phyloP scores from a whole-genome alignment of 1,139 yeast species.

The Candida buenavistaensis region DNA sequence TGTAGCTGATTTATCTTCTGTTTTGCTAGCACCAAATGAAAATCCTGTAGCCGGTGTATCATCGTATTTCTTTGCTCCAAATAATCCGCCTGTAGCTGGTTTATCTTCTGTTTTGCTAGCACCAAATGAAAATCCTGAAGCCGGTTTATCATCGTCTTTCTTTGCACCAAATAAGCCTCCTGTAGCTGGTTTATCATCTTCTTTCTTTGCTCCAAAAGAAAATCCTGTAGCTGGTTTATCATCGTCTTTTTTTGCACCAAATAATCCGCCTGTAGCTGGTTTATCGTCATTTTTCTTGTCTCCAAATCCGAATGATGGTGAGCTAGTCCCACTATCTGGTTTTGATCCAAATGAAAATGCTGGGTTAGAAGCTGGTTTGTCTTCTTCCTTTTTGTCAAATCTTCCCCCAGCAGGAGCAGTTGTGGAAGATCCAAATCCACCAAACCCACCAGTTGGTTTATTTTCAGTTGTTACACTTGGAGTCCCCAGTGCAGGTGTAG shows the following conservation, averaged over 20 bases:
- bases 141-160: conserved; percentile 18
- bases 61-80: too few relatives aligned
- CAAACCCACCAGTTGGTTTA: conserved; percentile 7
- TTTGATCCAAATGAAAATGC: conserved; percentile 19
- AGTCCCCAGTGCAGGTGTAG: conserved; percentile 19
- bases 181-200: conserved; percentile 16
- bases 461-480: background rate
- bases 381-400: too few relatives aligned
- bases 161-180: conserved; percentile 25
- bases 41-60: conserved; percentile 16
- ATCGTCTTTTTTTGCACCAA: too few relatives aligned
- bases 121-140: conserved; percentile 5
- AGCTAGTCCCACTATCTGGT: conserved; percentile 16
- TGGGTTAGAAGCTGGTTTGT: conserved; percentile 15
- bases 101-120: too few relatives aligned
- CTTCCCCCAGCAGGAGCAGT: conserved; percentile 15
- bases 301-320: conserved; percentile 22
- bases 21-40: conserved; percentile 20
- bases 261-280: conserved; percentile 14
- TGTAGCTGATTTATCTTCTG: conserved; percentile 16
- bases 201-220: conserved; percentile 20
- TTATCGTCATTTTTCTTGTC: conserved; percentile 22
- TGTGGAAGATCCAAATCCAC: too few relatives aligned
- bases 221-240: conserved; percentile 16
- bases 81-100: conserved; percentile 14